These are phyloP conservation scores for Fusarium aywerte DNA, from an alignment of 2,329 filamentous ascomycete species.

Conservation along the genomic window DNA sequence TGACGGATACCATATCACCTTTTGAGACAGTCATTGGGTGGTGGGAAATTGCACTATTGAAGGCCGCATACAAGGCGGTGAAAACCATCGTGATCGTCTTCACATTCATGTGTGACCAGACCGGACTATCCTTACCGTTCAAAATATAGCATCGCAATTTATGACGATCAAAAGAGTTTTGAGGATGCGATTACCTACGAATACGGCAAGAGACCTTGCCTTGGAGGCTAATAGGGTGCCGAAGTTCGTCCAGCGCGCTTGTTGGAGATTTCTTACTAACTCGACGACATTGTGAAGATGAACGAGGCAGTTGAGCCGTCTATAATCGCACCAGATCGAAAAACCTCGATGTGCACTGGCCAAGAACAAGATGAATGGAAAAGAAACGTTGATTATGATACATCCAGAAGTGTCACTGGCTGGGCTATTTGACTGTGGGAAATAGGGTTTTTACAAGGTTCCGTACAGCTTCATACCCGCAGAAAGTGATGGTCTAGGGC, in stretches of 20 bases:
- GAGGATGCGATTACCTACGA: neutral
- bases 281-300: neutral
- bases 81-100: conserved; percentile 21
- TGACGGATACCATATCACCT: neutral
- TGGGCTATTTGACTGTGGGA: neutral
- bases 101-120: neutral
- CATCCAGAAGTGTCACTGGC: neutral
- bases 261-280: conserved; percentile 14
- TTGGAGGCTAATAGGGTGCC: conserved; percentile 5
- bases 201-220: conserved; percentile 2
- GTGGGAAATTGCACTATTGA: conserved; percentile 24
- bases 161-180: conserved; percentile 2
- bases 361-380: neutral
- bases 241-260: conserved; percentile 26
- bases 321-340: neutral
- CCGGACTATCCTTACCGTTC: neutral
- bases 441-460: neutral
- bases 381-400: neutral
- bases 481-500: conserved; percentile 1
- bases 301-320: neutral
- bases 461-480: conserved; percentile 9
- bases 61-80: conserved; percentile 23
- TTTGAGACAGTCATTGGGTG: conserved; percentile 30
- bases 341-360: neutral
- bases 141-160: neutral